Percentiles rank a stretch among this genome's conserved stretches.
Evolutionary conservation across 148 eudicot genomes (phyloP).

Genomic region (Chenopodium album): DNA sequence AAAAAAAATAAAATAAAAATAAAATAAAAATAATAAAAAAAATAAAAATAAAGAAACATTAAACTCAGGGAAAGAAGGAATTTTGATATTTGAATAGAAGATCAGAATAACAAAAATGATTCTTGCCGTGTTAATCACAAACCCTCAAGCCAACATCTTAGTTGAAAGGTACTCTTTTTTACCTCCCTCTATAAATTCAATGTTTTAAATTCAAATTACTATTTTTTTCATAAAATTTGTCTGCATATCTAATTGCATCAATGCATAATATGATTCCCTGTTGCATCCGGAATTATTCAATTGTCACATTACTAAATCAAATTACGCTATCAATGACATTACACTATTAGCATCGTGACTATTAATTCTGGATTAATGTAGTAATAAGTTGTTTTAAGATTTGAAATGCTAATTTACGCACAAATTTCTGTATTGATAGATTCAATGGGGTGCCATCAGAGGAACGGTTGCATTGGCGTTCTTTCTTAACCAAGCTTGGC

Average conservation of each 20-base stretch:
- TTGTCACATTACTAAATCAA: not conserved
- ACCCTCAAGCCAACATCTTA: slow-evolving; percentile 29
- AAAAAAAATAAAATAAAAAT: no score
- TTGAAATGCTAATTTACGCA: not conserved
- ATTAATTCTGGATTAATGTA: not conserved
- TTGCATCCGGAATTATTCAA: not conserved
- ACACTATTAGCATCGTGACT: not conserved
- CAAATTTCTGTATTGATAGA: not conserved
- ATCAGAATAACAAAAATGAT: slow-evolving; percentile 15
- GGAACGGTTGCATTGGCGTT: slow-evolving; percentile 31
- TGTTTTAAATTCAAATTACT: no score
- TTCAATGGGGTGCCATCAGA: slow-evolving; percentile 33
- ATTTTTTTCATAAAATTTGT: no score
- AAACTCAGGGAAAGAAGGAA: not conserved
- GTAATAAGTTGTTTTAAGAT: not conserved
- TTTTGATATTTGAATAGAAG: not conserved
- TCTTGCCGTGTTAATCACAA: slow-evolving; percentile 29
- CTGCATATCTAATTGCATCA: not conserved
- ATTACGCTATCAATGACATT: not conserved
- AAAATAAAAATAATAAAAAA: no score
- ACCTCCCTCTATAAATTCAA: not conserved
- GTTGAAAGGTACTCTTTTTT: slow-evolving; percentile 21
- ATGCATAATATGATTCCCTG: not conserved
- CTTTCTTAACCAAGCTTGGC: slow-evolving; percentile 32
- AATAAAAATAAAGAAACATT: not conserved